Evolutionary conservation across 2,329 filamentous ascomycete genomes (phyloP).

Genomic region (Microsporum canis): DNA sequence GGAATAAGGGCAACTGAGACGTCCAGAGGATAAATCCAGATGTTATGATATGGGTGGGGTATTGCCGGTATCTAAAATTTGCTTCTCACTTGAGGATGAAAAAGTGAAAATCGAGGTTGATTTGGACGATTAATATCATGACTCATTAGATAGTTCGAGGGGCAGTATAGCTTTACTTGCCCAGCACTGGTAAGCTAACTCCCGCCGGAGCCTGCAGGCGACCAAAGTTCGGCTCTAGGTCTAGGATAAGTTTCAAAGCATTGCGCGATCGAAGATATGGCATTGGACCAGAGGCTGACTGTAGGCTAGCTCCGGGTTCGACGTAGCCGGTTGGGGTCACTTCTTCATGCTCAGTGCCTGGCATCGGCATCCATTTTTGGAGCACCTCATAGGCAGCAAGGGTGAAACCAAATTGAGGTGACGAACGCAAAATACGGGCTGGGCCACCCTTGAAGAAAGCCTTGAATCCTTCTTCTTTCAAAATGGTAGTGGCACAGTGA

Average conservation of each 20-base stretch:
- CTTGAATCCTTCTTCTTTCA: conserved; percentile 80
- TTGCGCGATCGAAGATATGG: conserved; percentile 68
- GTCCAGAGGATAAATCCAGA: neutral
- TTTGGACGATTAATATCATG: conserved; percentile 3
- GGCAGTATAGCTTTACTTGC: neutral
- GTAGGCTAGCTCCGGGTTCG: conserved; percentile 53
- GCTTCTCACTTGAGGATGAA: neutral
- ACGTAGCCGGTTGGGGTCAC: conserved; percentile 48
- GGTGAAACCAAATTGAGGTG: conserved; percentile 95
- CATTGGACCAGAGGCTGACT: conserved; percentile 52
- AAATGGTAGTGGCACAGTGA: conserved; percentile 74
- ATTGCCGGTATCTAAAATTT: neutral
- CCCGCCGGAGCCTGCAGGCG: conserved; percentile 49
- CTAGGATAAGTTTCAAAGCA: conserved; percentile 87
- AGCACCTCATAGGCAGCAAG: conserved; percentile 90
- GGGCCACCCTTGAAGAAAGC: conserved; percentile 99
- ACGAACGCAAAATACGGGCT: conserved; percentile 86
- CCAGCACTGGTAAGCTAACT: conserved; percentile 10
- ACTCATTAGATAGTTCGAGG: neutral
- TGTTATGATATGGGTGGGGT: neutral
- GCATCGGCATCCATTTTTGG: conserved; percentile 68
- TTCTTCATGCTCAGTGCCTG: conserved; percentile 47
- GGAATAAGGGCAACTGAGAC: neutral
- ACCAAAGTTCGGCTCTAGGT: conserved; percentile 89
- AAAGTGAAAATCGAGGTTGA: neutral